Percentiles rank a stretch among this genome's conserved stretches.
These are phyloP conservation scores for Acanthamoeba rhysodes DNA, from an alignment of 208 protist species.

Conservation along the genomic window DNA sequence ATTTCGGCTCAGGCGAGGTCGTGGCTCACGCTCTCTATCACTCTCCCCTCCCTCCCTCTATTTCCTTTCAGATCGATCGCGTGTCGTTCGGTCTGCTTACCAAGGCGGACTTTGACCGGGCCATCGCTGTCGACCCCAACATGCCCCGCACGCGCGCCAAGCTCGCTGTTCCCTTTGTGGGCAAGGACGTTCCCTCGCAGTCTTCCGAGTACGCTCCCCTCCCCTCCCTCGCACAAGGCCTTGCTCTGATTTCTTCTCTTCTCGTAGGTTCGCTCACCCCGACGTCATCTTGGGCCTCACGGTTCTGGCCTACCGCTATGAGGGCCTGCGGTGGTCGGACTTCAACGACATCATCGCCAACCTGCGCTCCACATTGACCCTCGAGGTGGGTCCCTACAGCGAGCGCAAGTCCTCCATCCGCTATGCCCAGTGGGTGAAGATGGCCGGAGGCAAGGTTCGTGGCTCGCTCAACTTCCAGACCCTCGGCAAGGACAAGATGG, in stretches of 20 bases:
- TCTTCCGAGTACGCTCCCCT: constrained; percentile 90
- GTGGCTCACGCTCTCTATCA: neutral
- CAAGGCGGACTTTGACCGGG: constrained; percentile 88
- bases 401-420: constrained; percentile 92
- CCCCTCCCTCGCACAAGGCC: neutral
- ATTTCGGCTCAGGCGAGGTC: neutral
- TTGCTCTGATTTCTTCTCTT: neutral
- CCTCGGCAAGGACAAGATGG: constrained; percentile 54
- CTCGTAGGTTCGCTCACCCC: constrained; percentile 93
- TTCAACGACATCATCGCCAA: constrained; percentile 91
- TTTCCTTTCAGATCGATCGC: constrained; percentile 93
- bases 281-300: constrained; percentile 96
- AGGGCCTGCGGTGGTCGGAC: constrained; percentile 93
- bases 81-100: constrained; percentile 95
- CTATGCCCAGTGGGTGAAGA: constrained; percentile 92
- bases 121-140: constrained; percentile 82
- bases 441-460: constrained; percentile 81
- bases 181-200: constrained; percentile 96
- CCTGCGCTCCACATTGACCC: constrained; percentile 93
- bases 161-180: constrained; percentile 96
- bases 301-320: constrained; percentile 94
- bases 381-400: constrained; percentile 93
- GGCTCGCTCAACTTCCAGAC: constrained; percentile 65
- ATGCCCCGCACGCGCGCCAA: constrained; percentile 93
- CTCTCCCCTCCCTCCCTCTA: no score